Conservation (phyloP, 2,329 filamentous ascomycete genomes). For the Dactylellina cionopaga region DNA sequence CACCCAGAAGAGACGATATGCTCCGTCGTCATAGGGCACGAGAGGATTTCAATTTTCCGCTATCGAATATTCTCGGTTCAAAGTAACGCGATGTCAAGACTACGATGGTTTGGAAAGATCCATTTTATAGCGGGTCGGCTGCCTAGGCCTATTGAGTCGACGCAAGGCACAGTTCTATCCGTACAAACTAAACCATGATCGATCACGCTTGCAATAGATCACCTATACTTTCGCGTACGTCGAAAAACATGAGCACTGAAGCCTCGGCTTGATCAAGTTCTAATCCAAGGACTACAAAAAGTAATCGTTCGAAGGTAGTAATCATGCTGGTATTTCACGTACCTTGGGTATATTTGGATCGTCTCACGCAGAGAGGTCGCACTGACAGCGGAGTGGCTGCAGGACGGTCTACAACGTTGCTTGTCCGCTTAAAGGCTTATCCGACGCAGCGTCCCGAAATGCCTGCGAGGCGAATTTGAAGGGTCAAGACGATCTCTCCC, state of each 20-base stretch:
- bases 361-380: constrained; percentile 39
- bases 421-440: constrained; percentile 52
- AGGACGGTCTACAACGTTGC: constrained; percentile 47
- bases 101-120: background rate
- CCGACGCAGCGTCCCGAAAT: constrained; percentile 47
- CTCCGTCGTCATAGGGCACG: constrained; percentile 21
- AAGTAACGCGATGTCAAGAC: background rate
- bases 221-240: background rate
- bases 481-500: constrained; percentile 40
- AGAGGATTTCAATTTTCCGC: background rate
- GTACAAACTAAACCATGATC: background rate
- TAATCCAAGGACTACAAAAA: too few relatives aligned
- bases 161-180: background rate
- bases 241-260: background rate
- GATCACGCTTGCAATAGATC: constrained; percentile 19
- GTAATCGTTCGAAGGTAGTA: too few relatives aligned
- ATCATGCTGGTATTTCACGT: background rate
- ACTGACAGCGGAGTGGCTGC: constrained; percentile 53
- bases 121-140: constrained; percentile 42
- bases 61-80: constrained; percentile 4
- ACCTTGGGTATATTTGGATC: constrained; percentile 45
- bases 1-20: constrained; percentile 20
- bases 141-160: constrained; percentile 41
- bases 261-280: too few relatives aligned
- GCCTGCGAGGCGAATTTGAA: constrained; percentile 46